These are phyloP conservation scores for Petasospora rhodanensis DNA, from an alignment of 1,139 yeast genomes.

Conservation along the genomic window DNA sequence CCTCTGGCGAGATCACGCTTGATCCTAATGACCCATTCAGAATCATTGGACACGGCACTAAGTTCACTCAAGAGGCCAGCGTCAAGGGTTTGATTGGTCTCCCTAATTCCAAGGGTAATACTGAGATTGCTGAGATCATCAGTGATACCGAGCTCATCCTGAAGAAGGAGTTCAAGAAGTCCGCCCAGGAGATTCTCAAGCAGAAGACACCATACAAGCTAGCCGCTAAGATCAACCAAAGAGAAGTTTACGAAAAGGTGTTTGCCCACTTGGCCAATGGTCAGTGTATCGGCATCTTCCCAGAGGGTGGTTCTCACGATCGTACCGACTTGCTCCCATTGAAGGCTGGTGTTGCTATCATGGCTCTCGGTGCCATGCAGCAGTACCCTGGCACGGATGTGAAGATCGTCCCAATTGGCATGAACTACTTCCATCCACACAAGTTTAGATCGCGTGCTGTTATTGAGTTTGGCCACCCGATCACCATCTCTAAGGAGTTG, in stretches of 20 bases:
- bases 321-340: slow-evolving; percentile 84
- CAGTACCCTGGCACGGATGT: slow-evolving; percentile 67
- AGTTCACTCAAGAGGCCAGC: slow-evolving; percentile 61
- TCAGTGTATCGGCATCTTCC: slow-evolving; percentile 90
- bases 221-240: slow-evolving; percentile 84
- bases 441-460: slow-evolving; percentile 93
- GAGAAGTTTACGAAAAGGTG: slow-evolving; percentile 73
- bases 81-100: slow-evolving; percentile 69
- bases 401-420: slow-evolving; percentile 90
- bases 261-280: slow-evolving; percentile 77
- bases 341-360: slow-evolving; percentile 96
- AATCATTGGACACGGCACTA: slow-evolving; percentile 64
- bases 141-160: slow-evolving; percentile 73
- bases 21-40: slow-evolving; percentile 46
- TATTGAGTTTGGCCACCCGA: slow-evolving; percentile 88
- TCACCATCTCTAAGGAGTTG: slow-evolving; percentile 59
- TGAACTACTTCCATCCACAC: slow-evolving; percentile 96
- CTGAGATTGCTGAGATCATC: slow-evolving; percentile 62
- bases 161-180: slow-evolving; percentile 64
- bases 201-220: slow-evolving; percentile 62
- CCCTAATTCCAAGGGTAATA: slow-evolving; percentile 75
- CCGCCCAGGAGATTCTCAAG: slow-evolving; percentile 35
- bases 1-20: slow-evolving; percentile 51
- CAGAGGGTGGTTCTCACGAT: slow-evolving; percentile 97
- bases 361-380: slow-evolving; percentile 93